Evolutionary conservation across 2,329 filamentous ascomycete species (phyloP), one percentile per base, ranked within the genome.

Genomic region (Penicillium sp.): DNA sequence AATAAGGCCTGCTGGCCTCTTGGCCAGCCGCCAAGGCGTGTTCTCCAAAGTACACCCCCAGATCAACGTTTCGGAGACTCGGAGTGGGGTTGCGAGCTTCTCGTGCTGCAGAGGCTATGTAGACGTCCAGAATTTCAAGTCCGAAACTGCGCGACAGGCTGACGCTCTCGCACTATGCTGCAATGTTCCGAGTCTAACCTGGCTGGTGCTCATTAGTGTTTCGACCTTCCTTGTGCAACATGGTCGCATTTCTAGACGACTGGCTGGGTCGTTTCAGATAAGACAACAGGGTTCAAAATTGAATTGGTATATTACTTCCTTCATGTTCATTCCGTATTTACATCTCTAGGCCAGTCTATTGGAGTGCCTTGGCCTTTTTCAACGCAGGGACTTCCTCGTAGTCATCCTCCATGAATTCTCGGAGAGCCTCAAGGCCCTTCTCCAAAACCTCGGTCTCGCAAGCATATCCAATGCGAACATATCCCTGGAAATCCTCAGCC

Each of bases 401-500:
- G 43, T 81, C 79, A 66, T 83, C 83, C 64, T 81, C 79, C 76
- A 87, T 79, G 63, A 86, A 87, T 56, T 79, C 73, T 35, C 76
- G 77, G 61, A 83, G 68, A 57, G 79, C 79, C 64, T 85, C 81
- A 68, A 96, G 70, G 0, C 85, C 91, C 62, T 87, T 82, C 67
- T 84, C 79, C 54, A 96, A 69, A n/a, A 90, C 82, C 14, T 86
- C 81, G 0, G 89, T 92, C 66, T 88, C 82, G 68, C 86, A 88
- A 1, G 88, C 90, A 75, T 89, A 95, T 0, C 91, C 91, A 61
- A 96, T 83, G 59, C 92, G 82, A 22, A 96, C 87, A 74, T 86
- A 93, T 2, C 91, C 91, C 65, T 83, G 81, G 68, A 90, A 93
- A 47, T 91, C 87, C 40, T 81, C 70, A 13, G 79, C 80, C 3